phyloP scores from a whole-genome alignment of 2,329 filamentous ascomycete species.

The Ilyonectria robusta region DNA sequence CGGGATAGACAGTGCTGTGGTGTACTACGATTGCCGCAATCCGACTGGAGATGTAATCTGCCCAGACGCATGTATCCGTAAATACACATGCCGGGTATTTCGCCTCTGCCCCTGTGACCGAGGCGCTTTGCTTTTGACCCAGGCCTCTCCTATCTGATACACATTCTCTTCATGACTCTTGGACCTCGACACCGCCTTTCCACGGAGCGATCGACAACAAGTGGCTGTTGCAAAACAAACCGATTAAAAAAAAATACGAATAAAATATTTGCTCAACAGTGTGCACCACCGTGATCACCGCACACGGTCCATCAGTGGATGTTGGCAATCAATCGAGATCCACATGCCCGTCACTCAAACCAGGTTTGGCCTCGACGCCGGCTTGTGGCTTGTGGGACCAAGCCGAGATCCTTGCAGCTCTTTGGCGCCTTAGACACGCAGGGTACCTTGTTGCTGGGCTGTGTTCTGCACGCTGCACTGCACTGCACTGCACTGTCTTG shows the following conservation, averaged over 20 bases:
- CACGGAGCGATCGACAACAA: neutral
- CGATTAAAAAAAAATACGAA: conserved; percentile 10
- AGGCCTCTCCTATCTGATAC: neutral
- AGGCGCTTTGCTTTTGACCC: neutral
- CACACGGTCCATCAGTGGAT: conserved; percentile 38
- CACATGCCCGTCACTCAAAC: conserved; percentile 44
- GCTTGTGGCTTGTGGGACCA: conserved; percentile 44
- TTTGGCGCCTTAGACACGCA: conserved; percentile 22
- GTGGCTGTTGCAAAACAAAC: conserved; percentile 11
- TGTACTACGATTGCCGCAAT: conserved; percentile 1
- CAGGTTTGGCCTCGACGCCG: conserved; percentile 41
- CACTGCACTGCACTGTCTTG: neutral
- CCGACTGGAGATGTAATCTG: neutral
- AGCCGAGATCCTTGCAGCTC: conserved; percentile 36
- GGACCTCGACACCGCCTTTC: conserved; percentile 8
- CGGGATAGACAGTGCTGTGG: conserved; percentile 11
- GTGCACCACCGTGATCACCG: conserved; percentile 44
- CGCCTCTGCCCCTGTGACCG: neutral
- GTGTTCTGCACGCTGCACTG: no score
- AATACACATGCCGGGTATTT: neutral
- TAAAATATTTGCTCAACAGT: conserved; percentile 18
- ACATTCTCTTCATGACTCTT: neutral
- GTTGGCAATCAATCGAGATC: conserved; percentile 46
- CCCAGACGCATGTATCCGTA: conserved; percentile 13
- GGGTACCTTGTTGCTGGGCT: no score